Evolutionary conservation across 2,329 filamentous ascomycete species (phyloP), one percentile per base, ranked within the genome.

Genomic region (Clonostachys solani): DNA sequence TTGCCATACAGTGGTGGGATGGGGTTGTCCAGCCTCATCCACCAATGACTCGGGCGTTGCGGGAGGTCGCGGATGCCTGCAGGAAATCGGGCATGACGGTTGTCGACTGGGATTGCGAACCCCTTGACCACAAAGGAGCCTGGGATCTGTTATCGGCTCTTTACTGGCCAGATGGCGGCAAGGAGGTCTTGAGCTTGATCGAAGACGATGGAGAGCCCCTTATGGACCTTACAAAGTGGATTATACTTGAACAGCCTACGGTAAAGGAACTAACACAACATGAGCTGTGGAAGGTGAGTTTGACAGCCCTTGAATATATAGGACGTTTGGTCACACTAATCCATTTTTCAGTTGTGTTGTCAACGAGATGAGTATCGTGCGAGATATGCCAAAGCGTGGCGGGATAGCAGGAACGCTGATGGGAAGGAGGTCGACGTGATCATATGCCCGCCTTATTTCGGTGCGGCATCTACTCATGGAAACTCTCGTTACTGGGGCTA

Each of bases 1-100:
- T 88, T n/a, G 84, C 74, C 0, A 71, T 83, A 2, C 63, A 84
- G 42, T 75, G 76, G 69, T 71, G 80, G 60, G 81, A 86, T 49
- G 78, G 74, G 0, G 69, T 84, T 12, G 77, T 84, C 0, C 73
- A 69, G 52, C 80, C 80, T 2, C 81, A 83, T 49, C 81, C 81
- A 0, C 81, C 81, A 1, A 71, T 84, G 36, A 64, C 65, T 2
- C 65, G 83, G 38, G 83, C 81, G 1, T 56, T 88, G 37, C 66
- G 69, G 46, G 72, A 80, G 45, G 71, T 80, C 0, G 75, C 75
- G 0, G 70, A 72, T 12, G 75, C 59, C 53, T 86, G 48, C 68
- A 61, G 55, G 52, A 63, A 50, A 44, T 66, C 74, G 34, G 69
- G 75, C 16, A 71, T 81, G 54, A 73, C 84, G 42, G 59, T 84